Percentiles rank a stretch among this genome's conserved stretches.
phyloP scores from a whole-genome alignment of 352 stramenopile species.

The Pythium aphanidermatum region DNA sequence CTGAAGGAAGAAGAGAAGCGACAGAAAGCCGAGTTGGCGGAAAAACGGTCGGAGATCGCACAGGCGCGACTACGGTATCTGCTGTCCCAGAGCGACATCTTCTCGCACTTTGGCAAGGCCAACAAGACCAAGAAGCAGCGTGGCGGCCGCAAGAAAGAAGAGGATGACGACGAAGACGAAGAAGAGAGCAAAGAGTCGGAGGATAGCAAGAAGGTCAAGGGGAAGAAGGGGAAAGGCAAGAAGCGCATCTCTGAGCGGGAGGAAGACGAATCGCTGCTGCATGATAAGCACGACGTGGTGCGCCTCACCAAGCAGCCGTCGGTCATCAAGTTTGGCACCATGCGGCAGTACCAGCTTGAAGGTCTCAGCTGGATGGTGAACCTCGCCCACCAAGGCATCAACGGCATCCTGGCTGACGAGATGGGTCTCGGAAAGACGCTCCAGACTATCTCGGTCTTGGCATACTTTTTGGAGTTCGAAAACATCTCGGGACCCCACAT shows the following conservation, averaged over 20 bases:
- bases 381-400: slow-evolving; percentile 98
- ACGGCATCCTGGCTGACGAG: slow-evolving; percentile 97
- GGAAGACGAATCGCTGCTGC: slow-evolving; percentile 69
- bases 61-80: slow-evolving; percentile 91
- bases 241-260: slow-evolving; percentile 83
- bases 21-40: slow-evolving; percentile 71
- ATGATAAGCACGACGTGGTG: slow-evolving; percentile 84
- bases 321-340: slow-evolving; percentile 90
- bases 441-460: slow-evolving; percentile 86
- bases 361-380: slow-evolving; percentile 99
- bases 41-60: slow-evolving; percentile 77
- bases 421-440: slow-evolving; percentile 99
- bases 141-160: slow-evolving; percentile 36
- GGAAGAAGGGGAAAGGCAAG: slow-evolving; percentile 42
- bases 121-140: slow-evolving; percentile 26
- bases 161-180: slow-evolving; percentile 45
- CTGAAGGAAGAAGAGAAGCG: slow-evolving; percentile 67
- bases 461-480: slow-evolving; percentile 80
- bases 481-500: slow-evolving; percentile 88
- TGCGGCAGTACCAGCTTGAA: slow-evolving; percentile 98
- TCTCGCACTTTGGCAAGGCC: slow-evolving; percentile 94
- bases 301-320: slow-evolving; percentile 89
- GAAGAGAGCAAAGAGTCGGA: slow-evolving; percentile 60
- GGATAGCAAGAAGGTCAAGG: slow-evolving; percentile 23
- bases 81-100: slow-evolving; percentile 96